Conservation (phyloP, 208 protist species). For the Acanthamoeba lugdunensis region DNA sequence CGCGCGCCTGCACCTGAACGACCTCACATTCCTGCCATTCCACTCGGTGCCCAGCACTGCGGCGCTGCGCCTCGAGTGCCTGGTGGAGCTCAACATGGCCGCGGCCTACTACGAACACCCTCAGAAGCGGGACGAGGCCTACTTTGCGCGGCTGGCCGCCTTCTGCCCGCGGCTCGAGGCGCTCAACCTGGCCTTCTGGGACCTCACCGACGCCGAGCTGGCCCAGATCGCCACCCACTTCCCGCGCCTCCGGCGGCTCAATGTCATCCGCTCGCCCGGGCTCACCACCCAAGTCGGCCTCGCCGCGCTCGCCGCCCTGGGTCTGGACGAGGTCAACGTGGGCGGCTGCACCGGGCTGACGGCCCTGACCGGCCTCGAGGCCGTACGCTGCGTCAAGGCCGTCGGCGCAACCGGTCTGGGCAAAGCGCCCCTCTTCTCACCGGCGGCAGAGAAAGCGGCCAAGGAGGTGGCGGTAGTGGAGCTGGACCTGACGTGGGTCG, state of each 20-base stretch:
- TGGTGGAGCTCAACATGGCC: constrained; percentile 54
- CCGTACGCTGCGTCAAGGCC: not conserved
- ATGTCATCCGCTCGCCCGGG: not conserved
- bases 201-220: constrained; percentile 34
- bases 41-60: not conserved
- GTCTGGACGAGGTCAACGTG: constrained; percentile 30
- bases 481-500: not conserved
- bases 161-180: constrained; percentile 10
- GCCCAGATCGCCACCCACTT: not conserved
- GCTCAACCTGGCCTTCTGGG: constrained; percentile 57
- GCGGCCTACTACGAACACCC: not conserved
- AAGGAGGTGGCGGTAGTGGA: not conserved
- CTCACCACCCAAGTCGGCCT: not conserved
- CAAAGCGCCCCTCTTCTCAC: not conserved
- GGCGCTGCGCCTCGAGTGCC: not conserved
- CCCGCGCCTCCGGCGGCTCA: constrained; percentile 6
- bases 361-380: not conserved
- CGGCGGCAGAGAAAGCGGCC: not conserved
- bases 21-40: constrained; percentile 12
- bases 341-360: not conserved
- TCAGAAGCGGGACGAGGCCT: not conserved
- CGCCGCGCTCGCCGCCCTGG: not conserved
- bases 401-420: not conserved
- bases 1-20: constrained; percentile 27
- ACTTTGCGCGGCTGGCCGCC: not conserved